Percentiles rank a stretch among this genome's conserved stretches.
Evolutionary conservation across 169 alveolate species (phyloP).

Genomic region (Eimeria falciformis): DNA sequence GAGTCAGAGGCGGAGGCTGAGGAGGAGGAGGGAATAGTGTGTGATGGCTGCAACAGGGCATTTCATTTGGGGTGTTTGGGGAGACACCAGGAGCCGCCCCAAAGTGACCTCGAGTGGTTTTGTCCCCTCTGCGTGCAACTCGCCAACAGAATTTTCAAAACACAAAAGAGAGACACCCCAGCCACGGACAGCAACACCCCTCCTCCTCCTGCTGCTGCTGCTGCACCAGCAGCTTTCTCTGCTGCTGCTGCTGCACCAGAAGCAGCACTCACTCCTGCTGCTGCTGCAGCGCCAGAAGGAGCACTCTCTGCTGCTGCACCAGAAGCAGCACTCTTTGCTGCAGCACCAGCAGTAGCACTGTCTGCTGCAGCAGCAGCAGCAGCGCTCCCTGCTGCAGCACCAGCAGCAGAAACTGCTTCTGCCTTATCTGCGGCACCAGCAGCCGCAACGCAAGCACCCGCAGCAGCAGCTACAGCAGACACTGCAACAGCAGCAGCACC

Average conservation of each 20-base stretch:
- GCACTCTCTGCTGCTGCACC: background rate
- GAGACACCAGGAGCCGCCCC: background rate
- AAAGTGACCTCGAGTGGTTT: constrained; percentile 32
- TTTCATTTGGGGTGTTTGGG: constrained; percentile 79
- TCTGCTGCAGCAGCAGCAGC: constrained; percentile 2
- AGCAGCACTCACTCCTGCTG: background rate
- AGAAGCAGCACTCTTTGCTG: background rate
- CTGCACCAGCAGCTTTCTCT: background rate
- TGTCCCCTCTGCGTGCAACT: constrained; percentile 37
- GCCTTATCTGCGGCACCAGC: background rate
- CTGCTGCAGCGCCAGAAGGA: background rate
- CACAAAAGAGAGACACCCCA: background rate
- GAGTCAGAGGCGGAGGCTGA: background rate
- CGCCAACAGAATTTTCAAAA: background rate
- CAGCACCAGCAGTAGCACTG: background rate
- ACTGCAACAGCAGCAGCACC: background rate
- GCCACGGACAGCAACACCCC: background rate
- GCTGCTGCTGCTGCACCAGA: background rate
- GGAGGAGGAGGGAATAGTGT: constrained; percentile 65
- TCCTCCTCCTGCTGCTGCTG: too few species aligned
- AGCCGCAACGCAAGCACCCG: background rate
- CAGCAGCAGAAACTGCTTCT: too few species aligned
- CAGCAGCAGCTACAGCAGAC: background rate
- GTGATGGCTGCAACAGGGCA: constrained; percentile 83
- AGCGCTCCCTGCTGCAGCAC: background rate